Evolutionary conservation across 2,329 filamentous ascomycete species (phyloP).

Genomic region (Botryotinia convoluta): DNA sequence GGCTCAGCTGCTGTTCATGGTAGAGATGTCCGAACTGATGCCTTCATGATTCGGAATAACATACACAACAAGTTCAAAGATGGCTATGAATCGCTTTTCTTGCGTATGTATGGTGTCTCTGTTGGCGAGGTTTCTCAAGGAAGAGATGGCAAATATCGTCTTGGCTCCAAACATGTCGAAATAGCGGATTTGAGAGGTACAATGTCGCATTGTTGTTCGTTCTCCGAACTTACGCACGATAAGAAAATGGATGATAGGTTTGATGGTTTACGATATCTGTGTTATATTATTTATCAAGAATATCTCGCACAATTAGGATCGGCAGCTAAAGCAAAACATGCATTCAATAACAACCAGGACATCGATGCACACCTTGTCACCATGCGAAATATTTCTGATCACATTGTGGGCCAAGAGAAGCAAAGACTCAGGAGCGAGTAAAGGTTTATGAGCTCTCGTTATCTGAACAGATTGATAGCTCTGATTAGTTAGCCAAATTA

Average conservation of each 20-base stretch:
- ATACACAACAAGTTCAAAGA: neutral
- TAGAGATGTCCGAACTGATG: neutral
- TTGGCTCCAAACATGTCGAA: neutral
- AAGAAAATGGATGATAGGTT: neutral
- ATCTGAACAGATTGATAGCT: no score
- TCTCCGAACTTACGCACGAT: neutral
- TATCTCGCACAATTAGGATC: neutral
- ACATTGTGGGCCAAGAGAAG: neutral
- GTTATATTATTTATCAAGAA: neutral
- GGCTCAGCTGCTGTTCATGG: neutral
- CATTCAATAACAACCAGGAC: neutral
- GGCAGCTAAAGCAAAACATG: neutral
- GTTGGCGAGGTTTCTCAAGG: neutral
- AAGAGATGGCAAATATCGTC: neutral
- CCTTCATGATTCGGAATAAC: neutral
- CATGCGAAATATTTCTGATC: neutral
- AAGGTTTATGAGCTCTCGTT: neutral
- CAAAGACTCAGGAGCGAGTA: neutral
- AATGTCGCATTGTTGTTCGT: neutral
- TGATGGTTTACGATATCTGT: neutral
- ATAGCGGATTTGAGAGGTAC: neutral
- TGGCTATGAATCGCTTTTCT: neutral
- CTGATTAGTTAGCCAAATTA: neutral
- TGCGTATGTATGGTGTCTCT: neutral
- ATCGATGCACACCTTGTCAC: fast-evolving